phyloP scores from a whole-genome alignment of 1,139 yeast genomes.

The Saccharomyces hybrid region DNA sequence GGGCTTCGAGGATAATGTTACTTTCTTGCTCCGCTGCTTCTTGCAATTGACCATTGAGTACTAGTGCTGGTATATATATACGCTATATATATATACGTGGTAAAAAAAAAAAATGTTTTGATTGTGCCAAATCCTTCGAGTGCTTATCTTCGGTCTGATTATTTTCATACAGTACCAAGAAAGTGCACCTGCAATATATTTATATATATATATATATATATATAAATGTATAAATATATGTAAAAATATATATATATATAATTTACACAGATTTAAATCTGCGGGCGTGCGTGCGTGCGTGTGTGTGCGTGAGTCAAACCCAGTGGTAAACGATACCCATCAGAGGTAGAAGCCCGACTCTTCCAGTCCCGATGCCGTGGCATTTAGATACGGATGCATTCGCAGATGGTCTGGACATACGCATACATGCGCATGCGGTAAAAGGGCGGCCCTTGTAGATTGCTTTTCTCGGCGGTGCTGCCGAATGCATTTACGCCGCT shows the following conservation, averaged over 20 bases:
- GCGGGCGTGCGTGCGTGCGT: neutral
- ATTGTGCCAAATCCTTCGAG: neutral
- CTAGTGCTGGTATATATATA: neutral
- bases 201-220: neutral
- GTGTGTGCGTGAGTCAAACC: neutral
- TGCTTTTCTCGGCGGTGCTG: neutral
- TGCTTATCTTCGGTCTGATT: neutral
- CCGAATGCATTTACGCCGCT: constrained; percentile 1
- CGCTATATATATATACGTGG: neutral
- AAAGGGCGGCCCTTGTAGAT: neutral
- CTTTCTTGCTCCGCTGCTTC: neutral
- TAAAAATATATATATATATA: no score
- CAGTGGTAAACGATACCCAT: neutral
- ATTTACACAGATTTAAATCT: neutral
- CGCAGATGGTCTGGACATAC: neutral
- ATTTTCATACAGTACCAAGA: constrained; percentile 2
- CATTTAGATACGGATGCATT: neutral
- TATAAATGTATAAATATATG: neutral
- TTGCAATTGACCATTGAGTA: neutral
- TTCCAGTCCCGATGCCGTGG: neutral
- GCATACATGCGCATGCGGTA: neutral
- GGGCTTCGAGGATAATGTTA: constrained; percentile 2
- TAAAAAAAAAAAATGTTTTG: neutral
- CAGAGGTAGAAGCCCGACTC: neutral
- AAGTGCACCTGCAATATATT: neutral